These are phyloP conservation scores for Thelonectria blattea DNA, from an alignment of 2,329 filamentous ascomycete genomes.

Conservation along the genomic window DNA sequence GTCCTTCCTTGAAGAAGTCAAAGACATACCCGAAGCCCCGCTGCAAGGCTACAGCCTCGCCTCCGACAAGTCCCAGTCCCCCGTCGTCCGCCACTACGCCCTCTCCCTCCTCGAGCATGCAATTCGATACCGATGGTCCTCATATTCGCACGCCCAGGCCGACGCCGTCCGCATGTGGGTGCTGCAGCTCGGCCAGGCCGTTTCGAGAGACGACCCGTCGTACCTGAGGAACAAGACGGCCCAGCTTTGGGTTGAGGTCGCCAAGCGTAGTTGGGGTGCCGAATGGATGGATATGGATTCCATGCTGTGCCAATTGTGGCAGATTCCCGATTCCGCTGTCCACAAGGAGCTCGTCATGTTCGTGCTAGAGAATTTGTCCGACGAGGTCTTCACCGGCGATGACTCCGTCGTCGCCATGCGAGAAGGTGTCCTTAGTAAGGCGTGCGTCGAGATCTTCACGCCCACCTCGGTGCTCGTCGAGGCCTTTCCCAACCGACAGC, in stretches of 20 bases:
- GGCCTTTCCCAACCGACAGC: constrained; percentile 75
- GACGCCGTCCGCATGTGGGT: constrained; percentile 76
- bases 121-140: constrained; percentile 83
- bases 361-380: constrained; percentile 88
- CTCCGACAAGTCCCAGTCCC: constrained; percentile 73
- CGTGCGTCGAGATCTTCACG: constrained; percentile 93
- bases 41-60: constrained; percentile 86
- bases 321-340: constrained; percentile 64
- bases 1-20: constrained; percentile 83
- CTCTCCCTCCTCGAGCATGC: constrained; percentile 90
- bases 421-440: constrained; percentile 83
- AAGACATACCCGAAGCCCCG: constrained; percentile 78
- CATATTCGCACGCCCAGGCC: constrained; percentile 73
- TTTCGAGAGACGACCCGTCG: constrained; percentile 74
- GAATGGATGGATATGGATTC: constrained; percentile 97
- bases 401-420: constrained; percentile 85
- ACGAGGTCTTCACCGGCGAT: constrained; percentile 92
- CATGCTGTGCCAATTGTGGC: constrained; percentile 83
- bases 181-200: constrained; percentile 74
- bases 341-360: constrained; percentile 87
- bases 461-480: constrained; percentile 76
- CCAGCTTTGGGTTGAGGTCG: constrained; percentile 92
- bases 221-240: constrained; percentile 94
- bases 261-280: constrained; percentile 89
- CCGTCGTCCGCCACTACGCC: constrained; percentile 90